Evolutionary conservation across 2,329 filamentous ascomycete genomes (phyloP), one percentile per base, ranked within the genome.

Genomic region (Harringtonia aguacate): DNA sequence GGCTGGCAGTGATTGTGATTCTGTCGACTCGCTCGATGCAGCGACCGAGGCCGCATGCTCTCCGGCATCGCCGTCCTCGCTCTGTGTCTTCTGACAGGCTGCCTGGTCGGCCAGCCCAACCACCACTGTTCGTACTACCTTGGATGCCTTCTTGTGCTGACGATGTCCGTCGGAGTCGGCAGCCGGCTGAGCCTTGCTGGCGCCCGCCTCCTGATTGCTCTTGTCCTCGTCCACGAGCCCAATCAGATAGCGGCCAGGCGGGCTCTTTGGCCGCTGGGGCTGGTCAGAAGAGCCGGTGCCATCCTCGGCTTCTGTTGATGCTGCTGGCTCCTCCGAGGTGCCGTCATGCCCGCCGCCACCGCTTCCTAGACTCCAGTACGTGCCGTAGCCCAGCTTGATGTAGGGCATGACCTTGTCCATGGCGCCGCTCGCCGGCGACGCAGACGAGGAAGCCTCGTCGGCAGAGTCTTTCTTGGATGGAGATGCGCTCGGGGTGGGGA

Each of bases 301-400:
- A 38, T 52, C 4, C 44, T 40, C 43, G 24, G 4, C n/a, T 33
- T 17, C 10, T 33, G 28, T 28, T n/a, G 38, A n/a, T 12, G 27
- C 39, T 2, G 29, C 20, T 5, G 14, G 3, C 12, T 18, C 39
- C 3, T 27, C 21, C 5, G 44, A 30, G 3, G 43, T 18, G 9
- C 53, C 45, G 31, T 24, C 50, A 34, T 34, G 45, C 14, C 31
- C 10, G n/a, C 43, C 46, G 36, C 21, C 30, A 15, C 56, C 53
- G 20, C 55, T 49, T 6, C 66, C 64, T 3, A 79, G 55, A 14
- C 70, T 69, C 78, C 78, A 82, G 51, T 80, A 78, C n/a, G 75
- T 80, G 24, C 78, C 78, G 51, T 82, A 82, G 5, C 78, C 78
- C 40, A 82, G 61, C 54, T 79, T 85, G 41, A 86, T 67, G 53